A percentile compares a stretch with the other conserved stretches of the same genome.
Conservation (phyloP, 495 filamentous ascomycete species). For the Clavariopsis aquatica region DNA sequence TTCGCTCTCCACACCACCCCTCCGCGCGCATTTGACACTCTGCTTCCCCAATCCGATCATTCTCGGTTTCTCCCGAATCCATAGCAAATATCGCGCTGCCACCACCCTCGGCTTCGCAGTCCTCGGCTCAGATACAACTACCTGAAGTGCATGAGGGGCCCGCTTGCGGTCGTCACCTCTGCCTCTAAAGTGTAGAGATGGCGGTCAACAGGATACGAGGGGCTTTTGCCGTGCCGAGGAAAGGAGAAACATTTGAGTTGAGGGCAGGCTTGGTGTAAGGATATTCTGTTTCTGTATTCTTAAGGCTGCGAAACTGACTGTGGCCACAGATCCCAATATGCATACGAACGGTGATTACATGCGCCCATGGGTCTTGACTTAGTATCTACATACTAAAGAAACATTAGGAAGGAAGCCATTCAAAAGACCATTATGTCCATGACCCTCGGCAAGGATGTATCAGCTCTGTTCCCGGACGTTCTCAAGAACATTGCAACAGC, state of each 20-base stretch:
- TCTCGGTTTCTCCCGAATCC: neutral
- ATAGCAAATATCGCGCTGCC: conserved; percentile 5
- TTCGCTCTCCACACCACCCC: neutral
- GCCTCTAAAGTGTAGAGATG: conserved; percentile 55
- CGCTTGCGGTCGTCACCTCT: conserved; percentile 52
- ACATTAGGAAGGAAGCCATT: conserved; percentile 85
- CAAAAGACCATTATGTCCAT: conserved; percentile 99
- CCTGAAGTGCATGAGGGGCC: conserved; percentile 48
- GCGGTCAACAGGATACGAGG: conserved; percentile 95
- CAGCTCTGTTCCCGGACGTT: conserved; percentile 94
- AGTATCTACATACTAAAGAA: conserved; percentile 39
- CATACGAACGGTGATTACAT: conserved; percentile 75
- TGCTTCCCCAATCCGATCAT: neutral
- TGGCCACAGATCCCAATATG: conserved; percentile 79
- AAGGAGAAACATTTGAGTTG: conserved; percentile 98
- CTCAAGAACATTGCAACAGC: conserved; percentile 97
- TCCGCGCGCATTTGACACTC: neutral
- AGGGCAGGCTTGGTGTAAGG: conserved; percentile 85
- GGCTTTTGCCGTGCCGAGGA: conserved; percentile 87
- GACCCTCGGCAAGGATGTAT: conserved; percentile 98
- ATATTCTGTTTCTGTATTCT: neutral
- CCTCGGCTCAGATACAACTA: conserved; percentile 8
- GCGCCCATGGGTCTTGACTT: neutral
- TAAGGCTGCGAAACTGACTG: conserved; percentile 30
- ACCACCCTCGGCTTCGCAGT: conserved; percentile 1